Base-by-base conservation (phyloP, 2,329 filamentous ascomycete species). In the Aotearoamyces nothofagi region DNA sequence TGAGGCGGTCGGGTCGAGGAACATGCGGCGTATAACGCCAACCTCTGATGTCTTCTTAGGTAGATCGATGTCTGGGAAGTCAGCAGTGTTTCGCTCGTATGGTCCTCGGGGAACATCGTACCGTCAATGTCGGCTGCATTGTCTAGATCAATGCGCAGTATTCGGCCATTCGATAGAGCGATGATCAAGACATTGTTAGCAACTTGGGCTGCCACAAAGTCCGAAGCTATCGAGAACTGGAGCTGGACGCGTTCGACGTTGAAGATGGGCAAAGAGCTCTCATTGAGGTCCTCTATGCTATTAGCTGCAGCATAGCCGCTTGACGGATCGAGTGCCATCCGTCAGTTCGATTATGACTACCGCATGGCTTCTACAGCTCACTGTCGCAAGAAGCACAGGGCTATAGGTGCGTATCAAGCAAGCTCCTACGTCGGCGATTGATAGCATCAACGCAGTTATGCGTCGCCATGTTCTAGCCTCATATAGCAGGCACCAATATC, bases 111-210 rank as follows among this genome's bases (percentile, higher is more conserved):
- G 4, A 16, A 26, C 23, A 32, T 17, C 27, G 56, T 52, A 82
- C 76, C 81, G 57, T 98, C 90, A 46, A 98, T 94, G 53, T 98
- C 90, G 48, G 86, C 82, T 5, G 90, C 80, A 46, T 78, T 81
- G 53, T 94, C 84, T 29, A 96, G 61, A 51, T 96, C 90, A 52
- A 98, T 98, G 35, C 90, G 74, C 34, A 98, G 61, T 39, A 98
- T 90, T 43, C 87, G 78, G 28, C 84, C 83, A 33, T 87, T 94
- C 4, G 84, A 87, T 20, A 98, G 67, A 22, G 90, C 90, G 29
- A 98, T 64, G 13, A 96, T 75, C 33, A 98, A 68, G 36, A 96
- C 86, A 61, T 98, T 94, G 56, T 98, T 96, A 39, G 87, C 86
- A 32, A 96, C 87, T 55, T 94, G 86, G 22, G 86, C 86, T 11